phyloP scores from a whole-genome alignment of 352 stramenopile species.

The Salisapilia sapeloensis region DNA sequence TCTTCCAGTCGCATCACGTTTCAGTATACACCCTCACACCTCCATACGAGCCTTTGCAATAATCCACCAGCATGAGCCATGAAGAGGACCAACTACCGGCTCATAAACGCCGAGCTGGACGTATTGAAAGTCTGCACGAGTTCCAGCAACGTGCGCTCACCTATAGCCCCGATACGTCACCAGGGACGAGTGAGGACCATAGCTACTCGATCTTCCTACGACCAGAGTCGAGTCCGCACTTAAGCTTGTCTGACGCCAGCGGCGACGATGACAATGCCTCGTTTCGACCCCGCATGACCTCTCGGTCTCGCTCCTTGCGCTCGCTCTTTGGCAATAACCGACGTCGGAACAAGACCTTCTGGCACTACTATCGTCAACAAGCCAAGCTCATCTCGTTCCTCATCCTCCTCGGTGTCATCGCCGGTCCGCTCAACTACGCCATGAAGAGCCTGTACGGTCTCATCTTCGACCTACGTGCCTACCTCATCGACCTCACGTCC shows the following conservation, averaged over 20 bases:
- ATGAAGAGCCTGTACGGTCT: slow-evolving; percentile 24
- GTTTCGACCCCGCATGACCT: slow-evolving; percentile 13
- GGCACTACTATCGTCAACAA: slow-evolving; percentile 38
- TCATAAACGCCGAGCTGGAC: slow-evolving; percentile 46
- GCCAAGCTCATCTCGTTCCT: slow-evolving; percentile 60
- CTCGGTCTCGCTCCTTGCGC: slow-evolving; percentile 21
- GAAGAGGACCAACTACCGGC: slow-evolving; percentile 31
- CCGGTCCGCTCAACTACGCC: slow-evolving; percentile 52
- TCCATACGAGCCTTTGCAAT: too few relatives aligned
- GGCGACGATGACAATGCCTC: slow-evolving; percentile 20
- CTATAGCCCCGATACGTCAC: slow-evolving; percentile 14
- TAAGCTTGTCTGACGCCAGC: too few relatives aligned
- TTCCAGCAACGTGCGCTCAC: slow-evolving; percentile 65
- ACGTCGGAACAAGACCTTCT: slow-evolving; percentile 14
- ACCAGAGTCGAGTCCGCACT: too few relatives aligned
- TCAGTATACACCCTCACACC: too few relatives aligned
- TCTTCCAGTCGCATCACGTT: too few relatives aligned
- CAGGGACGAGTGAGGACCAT: too few relatives aligned
- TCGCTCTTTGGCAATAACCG: slow-evolving; percentile 52
- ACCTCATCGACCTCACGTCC: slow-evolving; percentile 17
- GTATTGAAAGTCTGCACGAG: slow-evolving; percentile 63
- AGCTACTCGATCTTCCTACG: too few relatives aligned
- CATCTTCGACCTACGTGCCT: slow-evolving; percentile 19
- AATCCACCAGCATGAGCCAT: too few relatives aligned
- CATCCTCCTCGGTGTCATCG: slow-evolving; percentile 62